Evolutionary conservation across 2,329 filamentous ascomycete genomes (phyloP).

Genomic region (Fusarium heterosporum): DNA sequence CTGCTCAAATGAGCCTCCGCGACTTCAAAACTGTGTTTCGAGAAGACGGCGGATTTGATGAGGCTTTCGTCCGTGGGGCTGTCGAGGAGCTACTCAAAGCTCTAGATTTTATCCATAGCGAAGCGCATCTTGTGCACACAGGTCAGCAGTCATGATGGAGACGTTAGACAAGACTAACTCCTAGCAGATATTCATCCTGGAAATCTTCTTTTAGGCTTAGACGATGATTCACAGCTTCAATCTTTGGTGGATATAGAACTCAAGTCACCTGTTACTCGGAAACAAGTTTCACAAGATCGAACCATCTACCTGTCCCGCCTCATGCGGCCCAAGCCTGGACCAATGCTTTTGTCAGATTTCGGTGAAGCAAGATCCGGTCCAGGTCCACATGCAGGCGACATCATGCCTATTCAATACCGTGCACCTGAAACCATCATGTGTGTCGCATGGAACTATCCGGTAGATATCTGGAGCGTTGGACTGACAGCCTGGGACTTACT

Average conservation of each 20-base stretch:
- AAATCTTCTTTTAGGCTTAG: slow-evolving; percentile 42
- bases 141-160: slow-evolving; percentile 37
- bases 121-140: slow-evolving; percentile 50
- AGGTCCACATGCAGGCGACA: slow-evolving; percentile 46
- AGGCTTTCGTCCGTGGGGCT: slow-evolving; percentile 49
- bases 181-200: slow-evolving; percentile 44
- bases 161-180: neutral
- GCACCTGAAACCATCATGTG: slow-evolving; percentile 44
- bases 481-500: slow-evolving; percentile 47
- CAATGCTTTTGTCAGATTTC: slow-evolving; percentile 48
- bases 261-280: slow-evolving; percentile 41
- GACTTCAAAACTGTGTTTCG: slow-evolving; percentile 50
- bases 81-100: slow-evolving; percentile 49
- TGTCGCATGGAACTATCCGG: slow-evolving; percentile 43
- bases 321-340: slow-evolving; percentile 41
- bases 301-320: slow-evolving; percentile 47
- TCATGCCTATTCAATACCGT: slow-evolving; percentile 46
- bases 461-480: slow-evolving; percentile 49
- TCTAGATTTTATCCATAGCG: slow-evolving; percentile 52
- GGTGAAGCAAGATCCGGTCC: slow-evolving; percentile 44
- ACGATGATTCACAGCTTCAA: slow-evolving; percentile 41
- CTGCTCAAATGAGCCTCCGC: slow-evolving; percentile 48
- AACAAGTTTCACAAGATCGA: slow-evolving; percentile 19
- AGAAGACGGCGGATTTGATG: slow-evolving; percentile 36
- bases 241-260: slow-evolving; percentile 41